These are phyloP conservation scores for Trichoderma hamatum DNA, from an alignment of 2,329 filamentous ascomycete species.

Conservation along the genomic window DNA sequence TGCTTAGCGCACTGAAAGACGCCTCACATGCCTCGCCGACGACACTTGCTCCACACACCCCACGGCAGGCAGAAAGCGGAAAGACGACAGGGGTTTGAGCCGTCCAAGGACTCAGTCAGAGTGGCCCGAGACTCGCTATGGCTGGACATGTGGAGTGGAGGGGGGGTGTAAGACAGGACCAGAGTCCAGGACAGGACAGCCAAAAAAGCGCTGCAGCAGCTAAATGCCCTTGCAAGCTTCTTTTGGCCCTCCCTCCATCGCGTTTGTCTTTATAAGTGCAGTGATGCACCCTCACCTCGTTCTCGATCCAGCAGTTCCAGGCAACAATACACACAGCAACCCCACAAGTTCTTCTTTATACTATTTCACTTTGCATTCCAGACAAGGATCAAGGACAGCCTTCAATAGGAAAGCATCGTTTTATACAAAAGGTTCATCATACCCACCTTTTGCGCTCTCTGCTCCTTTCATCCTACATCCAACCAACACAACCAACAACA, in stretches of 20 bases:
- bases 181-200: background rate
- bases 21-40: constrained; percentile 25
- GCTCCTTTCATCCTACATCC: constrained; percentile 11
- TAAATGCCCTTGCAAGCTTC: background rate
- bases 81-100: constrained; percentile 21
- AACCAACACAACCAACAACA: constrained; percentile 19
- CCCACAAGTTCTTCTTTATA: constrained; percentile 17
- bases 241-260: constrained; percentile 1
- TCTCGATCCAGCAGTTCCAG: constrained; percentile 24
- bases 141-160: constrained; percentile 4
- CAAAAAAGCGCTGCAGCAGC: constrained; percentile 1
- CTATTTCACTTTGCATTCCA: constrained; percentile 3
- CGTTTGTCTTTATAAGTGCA: constrained; percentile 25
- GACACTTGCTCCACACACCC: constrained; percentile 1
- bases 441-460: constrained; percentile 9
- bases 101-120: constrained; percentile 3
- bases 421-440: constrained; percentile 20
- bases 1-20: constrained; percentile 21
- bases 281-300: constrained; percentile 27
- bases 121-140: constrained; percentile 12
- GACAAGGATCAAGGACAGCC: constrained; percentile 14
- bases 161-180: constrained; percentile 25
- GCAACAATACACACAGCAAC: constrained; percentile 25
- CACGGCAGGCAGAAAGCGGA: constrained; percentile 26
- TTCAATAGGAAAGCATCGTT: background rate